Conservation (phyloP, 306 rosid genomes). For the Vicia villosa region DNA sequence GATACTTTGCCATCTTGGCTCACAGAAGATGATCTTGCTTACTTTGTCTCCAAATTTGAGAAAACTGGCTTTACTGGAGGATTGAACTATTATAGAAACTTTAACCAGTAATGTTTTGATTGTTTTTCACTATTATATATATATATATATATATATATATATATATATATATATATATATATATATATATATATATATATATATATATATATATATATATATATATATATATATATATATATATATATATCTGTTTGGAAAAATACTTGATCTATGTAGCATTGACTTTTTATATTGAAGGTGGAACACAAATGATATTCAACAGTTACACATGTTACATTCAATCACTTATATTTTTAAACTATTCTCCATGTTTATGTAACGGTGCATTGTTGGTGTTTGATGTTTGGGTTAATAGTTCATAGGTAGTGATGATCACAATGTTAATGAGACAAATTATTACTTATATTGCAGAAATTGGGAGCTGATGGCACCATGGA, state of each 20-base stretch:
- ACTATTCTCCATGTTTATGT: neutral
- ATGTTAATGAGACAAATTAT: neutral
- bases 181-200: no score
- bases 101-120: slow-evolving; percentile 26
- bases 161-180: no score
- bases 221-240: no score
- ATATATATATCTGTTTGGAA: no score
- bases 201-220: no score
- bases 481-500: slow-evolving; percentile 49
- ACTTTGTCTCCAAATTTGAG: slow-evolving; percentile 47
- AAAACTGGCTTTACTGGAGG: slow-evolving; percentile 48
- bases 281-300: neutral
- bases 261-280: neutral
- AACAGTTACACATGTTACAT: neutral
- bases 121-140: neutral
- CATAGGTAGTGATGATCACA: neutral
- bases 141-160: no score
- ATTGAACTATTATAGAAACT: slow-evolving; percentile 51
- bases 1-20: slow-evolving; percentile 50
- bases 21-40: slow-evolving; percentile 46
- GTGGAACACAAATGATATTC: neutral
- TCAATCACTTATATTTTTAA: neutral
- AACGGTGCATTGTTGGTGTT: neutral
- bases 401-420: neutral
- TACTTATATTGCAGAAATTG: slow-evolving; percentile 40